Evolutionary conservation across 306 rosid genomes (phyloP).

Genomic region (Begonia masoniana): DNA sequence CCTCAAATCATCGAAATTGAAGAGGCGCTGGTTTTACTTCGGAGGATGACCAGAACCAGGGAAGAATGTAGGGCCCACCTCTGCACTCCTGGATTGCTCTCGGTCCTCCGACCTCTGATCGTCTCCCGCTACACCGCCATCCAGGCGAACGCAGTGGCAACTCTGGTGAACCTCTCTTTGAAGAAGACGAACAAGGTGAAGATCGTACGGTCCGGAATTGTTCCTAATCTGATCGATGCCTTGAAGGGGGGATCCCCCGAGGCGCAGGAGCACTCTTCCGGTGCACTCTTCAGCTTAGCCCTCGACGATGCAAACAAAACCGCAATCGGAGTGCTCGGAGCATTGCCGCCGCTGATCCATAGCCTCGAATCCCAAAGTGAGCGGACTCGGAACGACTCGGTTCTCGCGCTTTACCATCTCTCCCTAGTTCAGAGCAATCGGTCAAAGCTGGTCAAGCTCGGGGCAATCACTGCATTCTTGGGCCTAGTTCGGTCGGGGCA

Average conservation of each 20-base stretch:
- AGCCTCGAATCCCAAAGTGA: constrained; percentile 45
- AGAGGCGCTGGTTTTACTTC: constrained; percentile 41
- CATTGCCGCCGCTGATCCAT: constrained; percentile 52
- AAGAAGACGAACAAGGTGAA: constrained; percentile 55
- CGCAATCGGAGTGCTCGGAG: constrained; percentile 82
- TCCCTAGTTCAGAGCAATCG: constrained; percentile 67
- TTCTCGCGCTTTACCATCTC: constrained; percentile 65
- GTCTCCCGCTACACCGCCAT: constrained; percentile 30
- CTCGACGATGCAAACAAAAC: constrained; percentile 62
- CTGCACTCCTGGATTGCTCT: constrained; percentile 40
- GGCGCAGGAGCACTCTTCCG: constrained; percentile 76
- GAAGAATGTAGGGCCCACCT: constrained; percentile 35
- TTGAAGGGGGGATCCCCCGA: constrained; percentile 50
- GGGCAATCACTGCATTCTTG: constrained; percentile 40
- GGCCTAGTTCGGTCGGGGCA: constrained; percentile 51
- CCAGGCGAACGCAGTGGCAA: constrained; percentile 69
- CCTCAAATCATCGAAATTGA: constrained; percentile 27
- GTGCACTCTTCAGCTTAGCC: constrained; percentile 76
- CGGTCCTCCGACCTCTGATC: constrained; percentile 30
- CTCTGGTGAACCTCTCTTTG: constrained; percentile 62
- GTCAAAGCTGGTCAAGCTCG: constrained; percentile 53
- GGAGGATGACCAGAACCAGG: constrained; percentile 40
- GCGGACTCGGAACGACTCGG: constrained; percentile 76
- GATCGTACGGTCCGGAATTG: constrained; percentile 83
- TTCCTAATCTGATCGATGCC: constrained; percentile 61